A percentile compares a stretch with the other conserved stretches of the same genome.
Evolutionary conservation across 2,329 filamentous ascomycete genomes (phyloP).

Genomic region (Allantophomopsis cytisporea): DNA sequence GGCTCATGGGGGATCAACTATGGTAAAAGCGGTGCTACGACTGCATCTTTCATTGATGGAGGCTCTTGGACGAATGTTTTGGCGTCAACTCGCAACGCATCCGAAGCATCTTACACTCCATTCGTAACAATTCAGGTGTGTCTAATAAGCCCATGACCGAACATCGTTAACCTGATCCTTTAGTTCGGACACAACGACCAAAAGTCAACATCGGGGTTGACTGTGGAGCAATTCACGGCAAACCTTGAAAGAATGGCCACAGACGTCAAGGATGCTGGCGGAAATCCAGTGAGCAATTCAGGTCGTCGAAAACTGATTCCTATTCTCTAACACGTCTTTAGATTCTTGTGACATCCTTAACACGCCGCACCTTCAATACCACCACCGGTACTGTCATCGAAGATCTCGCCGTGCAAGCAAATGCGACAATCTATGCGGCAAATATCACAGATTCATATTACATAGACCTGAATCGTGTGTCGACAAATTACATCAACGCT

Average conservation of each 20-base stretch:
- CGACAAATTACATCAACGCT: slow-evolving; percentile 25
- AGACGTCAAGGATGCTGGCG: slow-evolving; percentile 13
- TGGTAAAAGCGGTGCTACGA: slow-evolving; percentile 28
- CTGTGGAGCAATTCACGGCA: slow-evolving; percentile 19
- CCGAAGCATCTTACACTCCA: slow-evolving; percentile 18
- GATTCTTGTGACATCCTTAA: slow-evolving; percentile 29
- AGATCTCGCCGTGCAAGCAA: slow-evolving; percentile 23
- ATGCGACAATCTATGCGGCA: slow-evolving; percentile 23
- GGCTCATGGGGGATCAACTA: slow-evolving; percentile 28
- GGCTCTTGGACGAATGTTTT: slow-evolving; percentile 28
- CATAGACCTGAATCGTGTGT: slow-evolving; percentile 27
- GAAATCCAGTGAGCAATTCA: slow-evolving; percentile 6
- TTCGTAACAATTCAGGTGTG: slow-evolving; percentile 30
- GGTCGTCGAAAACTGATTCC: not conserved
- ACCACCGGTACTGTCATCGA: slow-evolving; percentile 20
- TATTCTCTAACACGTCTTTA: not conserved
- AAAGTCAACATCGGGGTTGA: slow-evolving; percentile 23
- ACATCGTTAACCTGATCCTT: too few species aligned
- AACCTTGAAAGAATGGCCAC: slow-evolving; percentile 22
- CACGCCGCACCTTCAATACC: slow-evolving; percentile 24
- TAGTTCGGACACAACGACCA: slow-evolving; percentile 35
- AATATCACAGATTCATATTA: slow-evolving; percentile 13
- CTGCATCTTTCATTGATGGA: slow-evolving; percentile 25
- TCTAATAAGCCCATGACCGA: not conserved
- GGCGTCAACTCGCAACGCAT: slow-evolving; percentile 15